phyloP scores from a whole-genome alignment of 2,329 filamentous ascomycete genomes.

The Fusarium anguioides region DNA sequence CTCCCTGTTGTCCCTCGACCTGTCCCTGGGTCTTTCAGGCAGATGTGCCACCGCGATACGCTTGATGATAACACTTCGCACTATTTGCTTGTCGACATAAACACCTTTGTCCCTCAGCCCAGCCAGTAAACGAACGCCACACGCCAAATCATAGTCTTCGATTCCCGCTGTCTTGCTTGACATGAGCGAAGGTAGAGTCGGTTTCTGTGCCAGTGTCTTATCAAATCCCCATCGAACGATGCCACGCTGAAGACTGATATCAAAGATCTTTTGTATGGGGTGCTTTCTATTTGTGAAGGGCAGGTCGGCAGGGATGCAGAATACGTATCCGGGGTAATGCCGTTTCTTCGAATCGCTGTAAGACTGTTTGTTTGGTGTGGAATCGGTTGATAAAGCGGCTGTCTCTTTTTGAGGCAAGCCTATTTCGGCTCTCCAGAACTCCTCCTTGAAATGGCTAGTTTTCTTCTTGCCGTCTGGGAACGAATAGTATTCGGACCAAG shows the following conservation, averaged over 20 bases:
- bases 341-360: not conserved
- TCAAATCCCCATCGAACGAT: constrained; percentile 61
- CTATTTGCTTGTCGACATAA: constrained; percentile 48
- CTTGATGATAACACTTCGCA: constrained; percentile 46
- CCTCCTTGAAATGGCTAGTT: constrained; percentile 33
- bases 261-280: constrained; percentile 61
- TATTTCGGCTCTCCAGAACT: constrained; percentile 42
- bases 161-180: constrained; percentile 18
- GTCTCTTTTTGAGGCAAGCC: constrained; percentile 16
- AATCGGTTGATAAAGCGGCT: not conserved
- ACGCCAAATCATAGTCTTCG: constrained; percentile 49
- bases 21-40: constrained; percentile 44
- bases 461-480: constrained; percentile 16
- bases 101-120: constrained; percentile 51
- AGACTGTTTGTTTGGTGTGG: not conserved
- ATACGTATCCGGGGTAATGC: not conserved
- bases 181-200: constrained; percentile 24
- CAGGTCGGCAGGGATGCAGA: constrained; percentile 55
- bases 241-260: constrained; percentile 51
- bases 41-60: constrained; percentile 47
- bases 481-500: constrained; percentile 17
- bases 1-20: constrained; percentile 48
- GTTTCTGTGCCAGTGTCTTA: constrained; percentile 45
- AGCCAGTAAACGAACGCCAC: constrained; percentile 52
- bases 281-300: constrained; percentile 56